Evolutionary conservation across 2,329 filamentous ascomycete species (phyloP), one percentile per base, ranked within the genome.

Genomic region (Colletotrichum viniferum): DNA sequence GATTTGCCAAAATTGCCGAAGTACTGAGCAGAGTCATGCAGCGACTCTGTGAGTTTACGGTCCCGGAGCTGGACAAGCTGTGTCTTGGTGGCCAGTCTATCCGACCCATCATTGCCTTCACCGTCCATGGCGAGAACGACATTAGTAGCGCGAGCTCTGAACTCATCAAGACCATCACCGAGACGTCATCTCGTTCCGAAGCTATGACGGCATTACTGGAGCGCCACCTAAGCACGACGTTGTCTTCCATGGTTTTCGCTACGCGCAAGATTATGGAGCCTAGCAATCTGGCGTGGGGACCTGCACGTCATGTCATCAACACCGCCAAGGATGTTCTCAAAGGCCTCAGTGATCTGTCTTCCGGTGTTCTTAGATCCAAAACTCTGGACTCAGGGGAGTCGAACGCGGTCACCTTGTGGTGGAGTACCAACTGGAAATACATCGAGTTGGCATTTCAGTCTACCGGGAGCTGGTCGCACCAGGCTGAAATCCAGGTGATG

Each of bases 391-490:
- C 87, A 3, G 89, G 88, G 73, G 94, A 96, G 78, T 88, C 90
- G 14, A 87, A 90, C 43, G 91, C 92, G 5, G 89, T 97, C 16
- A 89, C 94, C 80, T 90, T 90, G 43, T 95, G 97, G 86, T 99
- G 97, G 97, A 90, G 92, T 76, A 91, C 92, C 72, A 91, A 96
- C 79, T 99, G 97, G 97, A 90, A 91, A 72, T 93, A 92, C 61
- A 88, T 98, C 58, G 93, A 93, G 56, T 93, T 94, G 71, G 94
- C 96, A 18, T 98, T 98, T 80, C 52, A 70, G 16, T 92, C 93
- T 76, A 97, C 96, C 4, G 96, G 98, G 81, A 86, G 87, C 13
- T 99, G 97, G 97, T 95, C 95, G 77, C 87, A 91, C 16, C 90
- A 90, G 5, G 92, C 95, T 74, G 93, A 96, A 66, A 97, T 95